Evolutionary conservation across 805 yeast species (phyloP).

Genomic region (Henningerozyma blattae): DNA sequence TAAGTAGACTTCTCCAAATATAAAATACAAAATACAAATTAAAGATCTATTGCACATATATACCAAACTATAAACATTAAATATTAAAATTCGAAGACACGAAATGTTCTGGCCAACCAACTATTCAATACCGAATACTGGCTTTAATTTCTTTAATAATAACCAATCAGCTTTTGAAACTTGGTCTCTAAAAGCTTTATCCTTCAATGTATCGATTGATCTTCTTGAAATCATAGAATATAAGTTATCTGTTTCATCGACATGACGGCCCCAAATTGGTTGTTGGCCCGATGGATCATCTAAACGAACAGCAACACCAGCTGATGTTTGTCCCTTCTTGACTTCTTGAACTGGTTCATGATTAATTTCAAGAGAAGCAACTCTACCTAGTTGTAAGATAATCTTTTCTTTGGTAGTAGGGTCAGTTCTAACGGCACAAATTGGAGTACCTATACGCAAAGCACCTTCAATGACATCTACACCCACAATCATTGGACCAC

Average conservation of each 20-base stretch:
- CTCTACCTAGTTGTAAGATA: conserved; percentile 68
- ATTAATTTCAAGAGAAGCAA: conserved; percentile 88
- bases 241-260: conserved; percentile 81
- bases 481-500: conserved; percentile 99
- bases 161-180: conserved; percentile 96
- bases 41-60: not conserved
- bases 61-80: not conserved
- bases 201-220: conserved; percentile 94
- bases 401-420: conserved; percentile 70
- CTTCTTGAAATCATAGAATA: conserved; percentile 85
- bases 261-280: conserved; percentile 99
- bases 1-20: too few species aligned
- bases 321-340: conserved; percentile 89
- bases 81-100: not conserved
- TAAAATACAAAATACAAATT: not conserved
- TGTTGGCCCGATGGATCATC: conserved; percentile 87
- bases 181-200: conserved; percentile 91
- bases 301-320: conserved; percentile 97
- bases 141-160: conserved; percentile 76
- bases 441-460: conserved; percentile 85
- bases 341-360: conserved; percentile 73
- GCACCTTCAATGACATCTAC: conserved; percentile 93
- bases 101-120: not conserved
- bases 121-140: conserved; percentile 65
- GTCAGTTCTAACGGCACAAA: conserved; percentile 83